A percentile compares a stretch with the other conserved stretches of the same genome.
Conservation (phyloP, 331 rosid species). For the Pyrus hybrid region DNA sequence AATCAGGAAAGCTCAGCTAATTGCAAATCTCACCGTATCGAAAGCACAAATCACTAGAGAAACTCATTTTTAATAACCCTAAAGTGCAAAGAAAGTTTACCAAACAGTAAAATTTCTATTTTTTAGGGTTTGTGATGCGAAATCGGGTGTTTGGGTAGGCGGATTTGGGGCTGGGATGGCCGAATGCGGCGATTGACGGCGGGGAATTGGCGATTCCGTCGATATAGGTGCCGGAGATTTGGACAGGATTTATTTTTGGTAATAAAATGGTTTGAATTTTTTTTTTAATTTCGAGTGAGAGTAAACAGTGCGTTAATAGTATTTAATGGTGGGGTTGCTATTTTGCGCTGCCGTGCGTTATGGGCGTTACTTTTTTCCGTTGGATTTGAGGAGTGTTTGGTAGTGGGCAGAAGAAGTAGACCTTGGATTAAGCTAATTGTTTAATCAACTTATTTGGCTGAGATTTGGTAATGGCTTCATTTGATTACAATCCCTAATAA, state of each 20-base stretch:
- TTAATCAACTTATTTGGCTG: neutral
- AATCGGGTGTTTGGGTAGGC: constrained; percentile 12
- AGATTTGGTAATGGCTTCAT: neutral
- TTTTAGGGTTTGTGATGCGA: constrained; percentile 24
- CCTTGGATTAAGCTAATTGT: constrained; percentile 1
- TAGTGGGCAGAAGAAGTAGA: constrained; percentile 29
- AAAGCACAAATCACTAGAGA: constrained; percentile 40
- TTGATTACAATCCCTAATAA: constrained; percentile 7
- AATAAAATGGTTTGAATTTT: constrained; percentile 14
- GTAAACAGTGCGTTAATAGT: constrained; percentile 52
- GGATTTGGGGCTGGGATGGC: constrained; percentile 33
- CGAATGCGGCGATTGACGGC: constrained; percentile 37
- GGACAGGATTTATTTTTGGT: constrained; percentile 8
- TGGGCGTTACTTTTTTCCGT: constrained; percentile 7
- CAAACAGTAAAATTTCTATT: constrained; percentile 15
- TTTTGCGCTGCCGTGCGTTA: constrained; percentile 54
- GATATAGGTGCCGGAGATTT: constrained; percentile 46
- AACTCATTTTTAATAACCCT: constrained; percentile 23
- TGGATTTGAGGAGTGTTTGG: constrained; percentile 17
- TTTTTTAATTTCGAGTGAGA: constrained; percentile 20
- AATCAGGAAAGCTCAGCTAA: constrained; percentile 31
- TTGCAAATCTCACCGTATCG: constrained; percentile 41
- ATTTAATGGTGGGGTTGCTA: constrained; percentile 42
- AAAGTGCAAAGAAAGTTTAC: constrained; percentile 16
- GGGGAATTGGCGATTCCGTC: constrained; percentile 43